Conservation (phyloP, 176 grass and related monocot species). For the Carex myosuroides region DNA sequence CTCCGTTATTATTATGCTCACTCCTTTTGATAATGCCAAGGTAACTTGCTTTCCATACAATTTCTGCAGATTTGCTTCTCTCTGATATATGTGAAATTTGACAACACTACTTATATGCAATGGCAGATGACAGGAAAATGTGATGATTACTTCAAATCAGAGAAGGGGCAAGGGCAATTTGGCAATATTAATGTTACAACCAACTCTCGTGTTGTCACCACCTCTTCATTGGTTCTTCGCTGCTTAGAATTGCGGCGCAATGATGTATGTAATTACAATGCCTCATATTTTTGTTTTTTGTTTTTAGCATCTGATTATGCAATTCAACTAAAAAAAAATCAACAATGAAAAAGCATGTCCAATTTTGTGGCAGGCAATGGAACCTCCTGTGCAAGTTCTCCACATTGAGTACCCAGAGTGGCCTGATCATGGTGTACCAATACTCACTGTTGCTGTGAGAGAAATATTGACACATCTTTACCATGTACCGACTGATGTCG, state of each 20-base stretch:
- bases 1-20: constrained; percentile 84
- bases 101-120: constrained; percentile 5
- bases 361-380: constrained; percentile 30
- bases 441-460: constrained; percentile 32
- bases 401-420: constrained; percentile 77
- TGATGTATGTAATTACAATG: constrained; percentile 37
- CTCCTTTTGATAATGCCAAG: constrained; percentile 59
- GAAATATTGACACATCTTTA: constrained; percentile 55
- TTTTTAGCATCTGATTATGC: neutral
- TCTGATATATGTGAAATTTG: neutral
- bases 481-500: constrained; percentile 18
- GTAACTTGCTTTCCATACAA: constrained; percentile 26
- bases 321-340: too few relatives aligned
- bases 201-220: constrained; percentile 9
- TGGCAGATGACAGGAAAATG: constrained; percentile 68
- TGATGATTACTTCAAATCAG: constrained; percentile 56
- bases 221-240: constrained; percentile 48
- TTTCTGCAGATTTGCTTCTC: neutral
- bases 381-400: constrained; percentile 38
- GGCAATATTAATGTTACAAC: constrained; percentile 54
- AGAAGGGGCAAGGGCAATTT: constrained; percentile 29
- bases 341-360: too few relatives aligned
- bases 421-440: constrained; percentile 90
- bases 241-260: constrained; percentile 45
- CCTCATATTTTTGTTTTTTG: neutral